Percentiles rank a stretch among this genome's conserved stretches.
Conservation (phyloP, 306 rosid species). For the Quercus parvula region DNA sequence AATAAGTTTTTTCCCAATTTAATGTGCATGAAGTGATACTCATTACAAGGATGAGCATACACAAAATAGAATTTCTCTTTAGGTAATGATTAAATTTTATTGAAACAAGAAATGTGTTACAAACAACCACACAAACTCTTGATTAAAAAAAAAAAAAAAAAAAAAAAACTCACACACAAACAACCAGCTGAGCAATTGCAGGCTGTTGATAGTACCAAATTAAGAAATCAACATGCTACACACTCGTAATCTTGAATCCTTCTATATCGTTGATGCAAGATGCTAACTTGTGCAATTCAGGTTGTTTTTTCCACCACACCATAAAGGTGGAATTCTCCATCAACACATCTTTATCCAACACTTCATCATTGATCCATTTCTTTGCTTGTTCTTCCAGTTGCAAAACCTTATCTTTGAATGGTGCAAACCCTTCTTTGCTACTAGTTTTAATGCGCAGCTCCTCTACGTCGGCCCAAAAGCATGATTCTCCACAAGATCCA, state of each 20-base stretch:
- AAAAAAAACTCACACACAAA: not conserved
- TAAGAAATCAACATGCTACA: too few species aligned
- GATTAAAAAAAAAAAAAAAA: too few species aligned
- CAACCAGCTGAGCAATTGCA: too few species aligned
- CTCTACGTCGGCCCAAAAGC: constrained; percentile 73
- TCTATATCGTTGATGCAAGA: constrained; percentile 17
- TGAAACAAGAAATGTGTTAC: not conserved
- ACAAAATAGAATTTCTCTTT: not conserved
- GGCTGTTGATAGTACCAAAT: too few species aligned
- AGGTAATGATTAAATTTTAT: too few species aligned
- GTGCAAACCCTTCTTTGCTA: not conserved
- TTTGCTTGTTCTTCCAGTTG: not conserved
- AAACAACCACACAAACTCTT: not conserved
- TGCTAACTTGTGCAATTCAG: too few species aligned
- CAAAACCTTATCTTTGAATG: not conserved
- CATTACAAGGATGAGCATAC: not conserved
- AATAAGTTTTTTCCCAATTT: too few species aligned
- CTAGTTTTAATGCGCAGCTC: constrained; percentile 41
- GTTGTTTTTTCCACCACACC: too few species aligned
- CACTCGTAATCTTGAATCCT: too few species aligned
- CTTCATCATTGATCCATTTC: constrained; percentile 27
- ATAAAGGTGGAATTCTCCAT: constrained; percentile 29
- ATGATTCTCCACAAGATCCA: constrained; percentile 44
- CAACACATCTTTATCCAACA: constrained; percentile 38
- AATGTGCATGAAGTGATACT: not conserved